These are phyloP conservation scores for Actinomortierella ambigua DNA, from an alignment of 371 early-diverging fungal species.

Conservation along the genomic window DNA sequence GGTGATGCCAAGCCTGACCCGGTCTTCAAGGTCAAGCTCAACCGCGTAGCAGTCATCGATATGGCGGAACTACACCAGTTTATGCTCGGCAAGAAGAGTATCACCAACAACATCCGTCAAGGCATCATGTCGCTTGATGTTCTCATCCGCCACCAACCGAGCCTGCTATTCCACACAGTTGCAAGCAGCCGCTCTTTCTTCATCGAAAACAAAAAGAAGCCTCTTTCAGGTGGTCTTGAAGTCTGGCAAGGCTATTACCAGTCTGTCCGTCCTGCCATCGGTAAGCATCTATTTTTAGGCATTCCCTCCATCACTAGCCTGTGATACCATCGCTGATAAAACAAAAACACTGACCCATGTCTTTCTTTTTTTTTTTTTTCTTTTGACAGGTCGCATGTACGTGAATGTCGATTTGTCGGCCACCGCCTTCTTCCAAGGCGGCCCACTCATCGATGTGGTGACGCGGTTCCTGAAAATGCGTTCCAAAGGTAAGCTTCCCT, in stretches of 20 bases:
- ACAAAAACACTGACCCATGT: too few relatives aligned
- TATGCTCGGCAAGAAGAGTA: constrained; percentile 17
- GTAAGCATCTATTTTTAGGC: too few relatives aligned
- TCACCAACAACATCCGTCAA: not conserved
- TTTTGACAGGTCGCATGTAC: too few relatives aligned
- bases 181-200: constrained; percentile 87
- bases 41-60: constrained; percentile 48
- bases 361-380: too few relatives aligned
- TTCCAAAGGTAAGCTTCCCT: too few relatives aligned
- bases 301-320: too few relatives aligned
- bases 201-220: constrained; percentile 58
- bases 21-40: constrained; percentile 39
- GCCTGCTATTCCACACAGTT: constrained; percentile 66
- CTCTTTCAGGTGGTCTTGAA: constrained; percentile 74
- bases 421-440: constrained; percentile 52
- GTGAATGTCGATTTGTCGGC: too few relatives aligned
- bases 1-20: too few relatives aligned
- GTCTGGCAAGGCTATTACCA: constrained; percentile 90
- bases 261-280: constrained; percentile 70
- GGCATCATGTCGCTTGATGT: constrained; percentile 79
- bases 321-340: too few relatives aligned
- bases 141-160: constrained; percentile 73
- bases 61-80: constrained; percentile 51
- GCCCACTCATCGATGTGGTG: constrained; percentile 52
- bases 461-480: constrained; percentile 53